Base-by-base conservation (phyloP, 768 basidiomycete genomes). In the Cystofilobasidium capitatum region DNA sequence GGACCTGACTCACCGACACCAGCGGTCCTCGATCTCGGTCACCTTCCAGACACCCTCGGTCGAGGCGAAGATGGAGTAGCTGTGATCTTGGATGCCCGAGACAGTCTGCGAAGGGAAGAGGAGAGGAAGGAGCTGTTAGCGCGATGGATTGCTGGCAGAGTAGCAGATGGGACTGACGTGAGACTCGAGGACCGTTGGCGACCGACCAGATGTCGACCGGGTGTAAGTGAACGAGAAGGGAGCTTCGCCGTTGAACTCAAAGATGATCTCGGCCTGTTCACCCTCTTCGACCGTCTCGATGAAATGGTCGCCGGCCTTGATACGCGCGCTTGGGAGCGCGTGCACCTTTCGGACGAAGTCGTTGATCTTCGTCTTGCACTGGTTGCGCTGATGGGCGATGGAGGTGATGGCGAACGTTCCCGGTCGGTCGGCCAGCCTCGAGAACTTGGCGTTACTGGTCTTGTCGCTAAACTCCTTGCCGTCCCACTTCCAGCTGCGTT, bases 221-320 rank as follows among this genome's bases (percentile, higher is more conserved):
- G 91, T 89, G 77, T 93, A 93, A 0, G 91, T 92, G 78, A 99
- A 97, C 0, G 92, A 87, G 79, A 97, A 99, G 0, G 96, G 96
- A 22, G 96, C 88, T 75, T 89, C 88, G 54, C 96, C 96, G 37
- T 86, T 81, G 62, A 99, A 82, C 3, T 86, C 86, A 77, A 99
- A 97, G 47, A 87, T 78, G 68, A 99, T 96, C 77, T 92, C 89
- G 22, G 94, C 92, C 80, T 96, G 76, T 37, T 80, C 78, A 85
- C 92, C 93, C 80, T 96, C 93, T 66, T 91, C 86, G 62, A 97
- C 88, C 73, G 91, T 86, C 75, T 94, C 88, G 73, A 86, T 82
- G 63, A 87, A 81, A 64, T 84, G 82, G 74, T 87, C 85, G 44
- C 94, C 96, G 54, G 89, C 87, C 17, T 86, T 86, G 55, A 99